Conservation (phyloP, 805 yeast genomes). For the Naumovozyma castellii region DNA sequence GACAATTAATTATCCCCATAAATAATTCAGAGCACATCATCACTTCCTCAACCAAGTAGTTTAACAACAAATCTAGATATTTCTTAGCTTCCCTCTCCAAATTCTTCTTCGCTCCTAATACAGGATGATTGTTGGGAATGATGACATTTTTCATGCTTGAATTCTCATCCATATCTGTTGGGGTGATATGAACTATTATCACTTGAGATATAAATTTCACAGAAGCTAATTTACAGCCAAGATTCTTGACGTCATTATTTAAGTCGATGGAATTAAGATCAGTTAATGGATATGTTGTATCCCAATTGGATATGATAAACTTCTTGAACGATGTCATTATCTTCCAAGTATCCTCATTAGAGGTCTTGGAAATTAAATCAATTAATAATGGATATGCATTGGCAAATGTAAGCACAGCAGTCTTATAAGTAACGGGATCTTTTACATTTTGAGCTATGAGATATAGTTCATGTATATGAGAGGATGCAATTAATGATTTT, state of each 20-base stretch:
- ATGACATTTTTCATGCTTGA: constrained; percentile 25
- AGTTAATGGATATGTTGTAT: constrained; percentile 24
- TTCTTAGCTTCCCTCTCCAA: constrained; percentile 66
- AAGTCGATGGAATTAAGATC: neutral
- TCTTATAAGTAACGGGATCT: constrained; percentile 31
- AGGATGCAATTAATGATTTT: constrained; percentile 26
- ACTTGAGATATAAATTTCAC: constrained; percentile 60
- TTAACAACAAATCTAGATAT: constrained; percentile 56
- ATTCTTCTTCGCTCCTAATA: constrained; percentile 39
- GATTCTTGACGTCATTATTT: constrained; percentile 34
- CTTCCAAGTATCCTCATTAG: constrained; percentile 42
- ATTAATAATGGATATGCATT: constrained; percentile 39
- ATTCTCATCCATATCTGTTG: neutral
- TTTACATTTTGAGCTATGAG: constrained; percentile 15
- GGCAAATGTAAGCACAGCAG: constrained; percentile 34
- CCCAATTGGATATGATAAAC: constrained; percentile 53
- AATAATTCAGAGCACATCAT: constrained; percentile 48
- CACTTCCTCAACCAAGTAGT: constrained; percentile 45
- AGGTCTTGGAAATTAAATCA: constrained; percentile 36
- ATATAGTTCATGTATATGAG: constrained; percentile 20
- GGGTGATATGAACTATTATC: constrained; percentile 38
- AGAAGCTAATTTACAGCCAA: constrained; percentile 58
- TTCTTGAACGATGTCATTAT: constrained; percentile 47
- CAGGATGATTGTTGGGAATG: constrained; percentile 53
- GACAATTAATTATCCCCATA: constrained; percentile 58